phyloP scores from a whole-genome alignment of 192 early-diverging fungal species.

The Gamsiella multidivaricata region DNA sequence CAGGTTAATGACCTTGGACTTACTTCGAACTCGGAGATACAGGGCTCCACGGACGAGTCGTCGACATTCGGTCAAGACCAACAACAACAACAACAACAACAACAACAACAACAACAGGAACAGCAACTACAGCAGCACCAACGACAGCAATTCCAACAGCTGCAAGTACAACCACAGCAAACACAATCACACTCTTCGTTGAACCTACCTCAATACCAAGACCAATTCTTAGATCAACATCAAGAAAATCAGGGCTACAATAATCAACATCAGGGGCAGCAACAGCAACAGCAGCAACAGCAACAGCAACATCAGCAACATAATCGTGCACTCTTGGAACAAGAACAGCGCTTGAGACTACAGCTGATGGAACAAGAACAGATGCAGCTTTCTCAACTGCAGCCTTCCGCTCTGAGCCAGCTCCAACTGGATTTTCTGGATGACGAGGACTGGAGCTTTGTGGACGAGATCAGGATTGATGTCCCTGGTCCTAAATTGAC shows the following conservation, averaged over 20 bases:
- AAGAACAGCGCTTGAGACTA: slow-evolving; percentile 25
- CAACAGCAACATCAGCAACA: slow-evolving; percentile 3
- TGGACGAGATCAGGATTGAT: slow-evolving; percentile 42
- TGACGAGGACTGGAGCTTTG: slow-evolving; percentile 53
- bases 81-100: slow-evolving; percentile 7
- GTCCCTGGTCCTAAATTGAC: neutral
- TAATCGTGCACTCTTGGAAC: slow-evolving; percentile 4
- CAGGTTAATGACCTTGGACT: neutral
- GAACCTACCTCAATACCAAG: too few relatives aligned
- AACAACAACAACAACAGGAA: neutral
- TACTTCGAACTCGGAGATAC: neutral
- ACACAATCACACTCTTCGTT: neutral
- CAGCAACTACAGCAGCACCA: slow-evolving; percentile 4
- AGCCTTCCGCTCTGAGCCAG: slow-evolving; percentile 18
- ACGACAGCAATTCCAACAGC: neutral
- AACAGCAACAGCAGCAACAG: neutral
- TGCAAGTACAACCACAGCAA: slow-evolving; percentile 3
- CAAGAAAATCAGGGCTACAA: too few relatives aligned
- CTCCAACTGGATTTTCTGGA: slow-evolving; percentile 49
- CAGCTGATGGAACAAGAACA: slow-evolving; percentile 47
- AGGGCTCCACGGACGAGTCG: neutral
- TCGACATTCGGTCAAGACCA: neutral
- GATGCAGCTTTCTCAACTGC: slow-evolving; percentile 35
- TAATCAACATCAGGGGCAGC: too few relatives aligned
- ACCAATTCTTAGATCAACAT: too few relatives aligned